A percentile compares a stretch with the other conserved stretches of the same genome.
Conservation (phyloP, 164 flowering plant species). For the Dillenia turbinata region DNA sequence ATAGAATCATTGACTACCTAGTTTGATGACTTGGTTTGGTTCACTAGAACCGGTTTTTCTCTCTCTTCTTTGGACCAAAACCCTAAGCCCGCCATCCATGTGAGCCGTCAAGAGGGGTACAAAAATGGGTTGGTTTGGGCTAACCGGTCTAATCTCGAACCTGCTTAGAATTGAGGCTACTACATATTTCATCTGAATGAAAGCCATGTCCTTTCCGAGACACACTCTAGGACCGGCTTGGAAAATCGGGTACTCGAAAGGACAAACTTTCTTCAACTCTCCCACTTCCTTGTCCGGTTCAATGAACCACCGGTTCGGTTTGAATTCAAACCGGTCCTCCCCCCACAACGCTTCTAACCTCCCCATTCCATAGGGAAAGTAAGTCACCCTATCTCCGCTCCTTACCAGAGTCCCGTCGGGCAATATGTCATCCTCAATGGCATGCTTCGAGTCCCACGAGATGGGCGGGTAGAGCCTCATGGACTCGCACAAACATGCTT, state of each 20-base stretch:
- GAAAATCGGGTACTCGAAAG: constrained; percentile 62
- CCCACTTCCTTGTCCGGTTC: too few relatives aligned
- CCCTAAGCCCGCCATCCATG: constrained; percentile 62
- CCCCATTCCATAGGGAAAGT: constrained; percentile 48
- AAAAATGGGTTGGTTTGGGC: constrained; percentile 26
- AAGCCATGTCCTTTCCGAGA: constrained; percentile 75
- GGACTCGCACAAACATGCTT: constrained; percentile 53
- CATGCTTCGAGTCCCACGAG: constrained; percentile 43
- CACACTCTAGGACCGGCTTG: constrained; percentile 86
- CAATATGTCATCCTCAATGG: constrained; percentile 21
- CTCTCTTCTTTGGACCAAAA: constrained; percentile 14
- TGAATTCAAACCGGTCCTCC: constrained; percentile 32
- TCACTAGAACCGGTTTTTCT: too few relatives aligned
- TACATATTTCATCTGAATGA: constrained; percentile 76
- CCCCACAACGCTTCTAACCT: constrained; percentile 55
- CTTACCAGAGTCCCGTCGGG: constrained; percentile 34
- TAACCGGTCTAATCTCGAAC: constrained; percentile 42
- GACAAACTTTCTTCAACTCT: constrained; percentile 27
- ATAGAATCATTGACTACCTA: too few relatives aligned
- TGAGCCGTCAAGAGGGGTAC: constrained; percentile 57
- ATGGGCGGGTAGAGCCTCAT: constrained; percentile 48
- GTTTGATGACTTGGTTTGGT: too few relatives aligned
- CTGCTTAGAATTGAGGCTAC: constrained; percentile 38
- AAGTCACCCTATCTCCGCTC: constrained; percentile 40
- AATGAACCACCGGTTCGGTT: constrained; percentile 36